These are phyloP conservation scores for Jacaranda mimosifolia DNA, from an alignment of 257 asterid species.

Conservation along the genomic window DNA sequence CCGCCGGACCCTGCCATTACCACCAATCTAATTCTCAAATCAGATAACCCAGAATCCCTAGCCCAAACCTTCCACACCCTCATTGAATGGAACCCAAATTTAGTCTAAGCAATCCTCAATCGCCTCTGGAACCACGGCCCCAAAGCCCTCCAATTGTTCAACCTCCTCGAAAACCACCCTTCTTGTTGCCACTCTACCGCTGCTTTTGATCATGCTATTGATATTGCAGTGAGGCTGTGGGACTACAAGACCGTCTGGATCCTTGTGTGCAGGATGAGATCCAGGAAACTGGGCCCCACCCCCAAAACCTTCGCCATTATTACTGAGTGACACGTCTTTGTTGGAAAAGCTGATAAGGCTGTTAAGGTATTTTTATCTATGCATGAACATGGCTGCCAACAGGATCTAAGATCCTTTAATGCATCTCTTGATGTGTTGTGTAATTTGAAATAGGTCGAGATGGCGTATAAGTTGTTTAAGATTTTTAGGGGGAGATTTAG, in stretches of 20 bases:
- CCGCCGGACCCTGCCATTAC: conserved; percentile 52
- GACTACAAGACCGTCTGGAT: conserved; percentile 77
- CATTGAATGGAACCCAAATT: conserved; percentile 64
- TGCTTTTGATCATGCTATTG: conserved; percentile 77
- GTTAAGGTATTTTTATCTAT: conserved; percentile 75
- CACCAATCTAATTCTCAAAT: conserved; percentile 56
- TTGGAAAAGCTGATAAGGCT: conserved; percentile 91
- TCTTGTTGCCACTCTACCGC: conserved; percentile 67
- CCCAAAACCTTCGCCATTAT: conserved; percentile 85
- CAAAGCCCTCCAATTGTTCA: conserved; percentile 85
- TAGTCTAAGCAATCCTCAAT: conserved; percentile 76
- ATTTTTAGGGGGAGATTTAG: conserved; percentile 68
- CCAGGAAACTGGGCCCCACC: conserved; percentile 72
- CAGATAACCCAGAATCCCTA: conserved; percentile 50
- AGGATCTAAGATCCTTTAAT: conserved; percentile 79
- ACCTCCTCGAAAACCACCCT: conserved; percentile 66
- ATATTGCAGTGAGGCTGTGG: conserved; percentile 76
- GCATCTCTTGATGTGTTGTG: conserved; percentile 81
- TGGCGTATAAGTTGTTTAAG: conserved; percentile 69
- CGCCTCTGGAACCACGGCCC: conserved; percentile 98
- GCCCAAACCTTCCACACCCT: conserved; percentile 46
- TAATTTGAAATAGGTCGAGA: conserved; percentile 76
- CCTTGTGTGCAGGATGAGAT: conserved; percentile 67
- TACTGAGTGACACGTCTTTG: conserved; percentile 75
- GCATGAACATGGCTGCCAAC: conserved; percentile 92